Evolutionary conservation across 148 eudicot genomes (phyloP).

Genomic region (Chenopodium quinoa): DNA sequence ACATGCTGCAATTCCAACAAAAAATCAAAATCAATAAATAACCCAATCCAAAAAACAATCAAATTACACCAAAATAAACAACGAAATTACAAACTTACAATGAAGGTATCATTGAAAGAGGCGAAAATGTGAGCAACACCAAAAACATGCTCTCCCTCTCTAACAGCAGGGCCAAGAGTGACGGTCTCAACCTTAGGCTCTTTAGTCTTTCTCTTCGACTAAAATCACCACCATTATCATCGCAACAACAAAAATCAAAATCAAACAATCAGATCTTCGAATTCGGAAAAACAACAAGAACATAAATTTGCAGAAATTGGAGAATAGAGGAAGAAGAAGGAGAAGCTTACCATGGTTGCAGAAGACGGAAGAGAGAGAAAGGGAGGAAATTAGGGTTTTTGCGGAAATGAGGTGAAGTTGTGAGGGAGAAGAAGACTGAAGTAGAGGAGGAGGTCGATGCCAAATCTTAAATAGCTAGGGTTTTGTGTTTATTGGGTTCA

Average conservation of each 20-base stretch:
- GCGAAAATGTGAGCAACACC: slow-evolving; percentile 91
- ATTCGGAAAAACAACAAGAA: background rate
- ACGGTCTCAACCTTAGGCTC: slow-evolving; percentile 83
- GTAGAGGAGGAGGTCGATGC: too few relatives aligned
- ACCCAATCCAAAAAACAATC: background rate
- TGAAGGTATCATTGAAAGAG: slow-evolving; percentile 86
- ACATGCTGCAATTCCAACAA: slow-evolving; percentile 55
- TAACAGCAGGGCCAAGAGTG: slow-evolving; percentile 67
- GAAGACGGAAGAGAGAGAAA: slow-evolving; percentile 4
- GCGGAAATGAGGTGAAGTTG: background rate
- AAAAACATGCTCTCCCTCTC: slow-evolving; percentile 72
- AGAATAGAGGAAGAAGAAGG: background rate
- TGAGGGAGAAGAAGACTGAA: background rate
- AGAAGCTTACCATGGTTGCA: slow-evolving; percentile 13
- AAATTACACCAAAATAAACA: background rate
- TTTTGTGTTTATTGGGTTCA: too few relatives aligned
- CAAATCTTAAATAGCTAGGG: background rate
- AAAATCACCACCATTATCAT: background rate
- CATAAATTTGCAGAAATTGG: background rate
- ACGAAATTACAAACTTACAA: slow-evolving; percentile 37
- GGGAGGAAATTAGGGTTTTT: background rate
- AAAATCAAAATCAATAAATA: background rate
- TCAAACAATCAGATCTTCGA: background rate
- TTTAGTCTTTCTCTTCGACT: slow-evolving; percentile 69
- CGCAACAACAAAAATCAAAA: background rate